Percentiles rank a stretch among this genome's conserved stretches.
Conservation (phyloP, 805 yeast genomes). For the Yarrowia bubula region DNA sequence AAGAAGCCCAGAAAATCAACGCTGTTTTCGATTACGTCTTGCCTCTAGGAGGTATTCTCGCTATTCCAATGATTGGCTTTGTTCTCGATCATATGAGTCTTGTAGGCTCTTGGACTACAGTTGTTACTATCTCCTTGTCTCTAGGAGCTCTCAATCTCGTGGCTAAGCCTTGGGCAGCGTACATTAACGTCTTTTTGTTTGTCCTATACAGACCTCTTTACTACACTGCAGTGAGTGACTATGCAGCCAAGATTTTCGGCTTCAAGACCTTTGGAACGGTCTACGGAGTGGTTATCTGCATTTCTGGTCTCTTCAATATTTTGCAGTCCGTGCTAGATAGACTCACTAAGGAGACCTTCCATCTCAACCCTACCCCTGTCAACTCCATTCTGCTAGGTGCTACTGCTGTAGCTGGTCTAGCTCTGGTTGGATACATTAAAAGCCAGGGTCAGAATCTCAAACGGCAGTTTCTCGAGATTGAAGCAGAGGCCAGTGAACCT, state of each 20-base stretch:
- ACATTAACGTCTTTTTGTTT: conserved; percentile 64
- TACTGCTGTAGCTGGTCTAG: conserved; percentile 40
- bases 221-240: conserved; percentile 90
- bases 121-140: conserved; percentile 54
- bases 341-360: conserved; percentile 63
- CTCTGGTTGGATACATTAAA: conserved; percentile 37
- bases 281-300: conserved; percentile 79
- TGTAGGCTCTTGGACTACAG: conserved; percentile 31
- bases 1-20: conserved; percentile 57
- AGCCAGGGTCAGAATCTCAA: conserved; percentile 45
- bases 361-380: conserved; percentile 78
- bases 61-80: conserved; percentile 84
- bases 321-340: conserved; percentile 67
- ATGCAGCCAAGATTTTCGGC: conserved; percentile 89
- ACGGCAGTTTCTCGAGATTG: conserved; percentile 55
- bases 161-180: conserved; percentile 50
- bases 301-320: conserved; percentile 78
- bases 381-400: conserved; percentile 54
- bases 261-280: conserved; percentile 88
- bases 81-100: conserved; percentile 66
- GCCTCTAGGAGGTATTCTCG: conserved; percentile 82
- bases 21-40: conserved; percentile 79
- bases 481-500: conserved; percentile 60
- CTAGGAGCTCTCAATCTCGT: conserved; percentile 74
- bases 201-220: conserved; percentile 89